These are phyloP conservation scores for Phaeotremella skinneri DNA, from an alignment of 768 basidiomycete species.

Conservation along the genomic window DNA sequence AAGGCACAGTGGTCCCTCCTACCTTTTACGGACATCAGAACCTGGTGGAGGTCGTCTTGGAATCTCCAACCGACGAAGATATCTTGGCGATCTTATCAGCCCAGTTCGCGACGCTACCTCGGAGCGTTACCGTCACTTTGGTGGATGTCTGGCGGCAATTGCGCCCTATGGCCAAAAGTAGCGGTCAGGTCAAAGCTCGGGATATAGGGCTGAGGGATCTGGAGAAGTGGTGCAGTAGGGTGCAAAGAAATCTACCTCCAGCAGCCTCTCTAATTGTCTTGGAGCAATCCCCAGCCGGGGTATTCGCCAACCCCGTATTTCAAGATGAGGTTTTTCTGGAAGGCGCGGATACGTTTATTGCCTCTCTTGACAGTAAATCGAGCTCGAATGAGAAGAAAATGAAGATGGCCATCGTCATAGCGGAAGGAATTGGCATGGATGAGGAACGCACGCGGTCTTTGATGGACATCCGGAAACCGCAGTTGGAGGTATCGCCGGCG, in stretches of 20 bases:
- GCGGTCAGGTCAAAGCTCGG: slow-evolving; percentile 37
- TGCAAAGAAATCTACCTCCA: slow-evolving; percentile 63
- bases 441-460: slow-evolving; percentile 70
- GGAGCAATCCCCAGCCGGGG: slow-evolving; percentile 46
- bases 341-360: slow-evolving; percentile 88
- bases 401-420: slow-evolving; percentile 59
- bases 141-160: slow-evolving; percentile 71
- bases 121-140: slow-evolving; percentile 56
- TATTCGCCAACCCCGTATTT: slow-evolving; percentile 67
- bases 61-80: slow-evolving; percentile 65
- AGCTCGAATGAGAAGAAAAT: slow-evolving; percentile 24
- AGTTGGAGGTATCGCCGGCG: slow-evolving; percentile 61
- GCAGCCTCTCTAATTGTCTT: slow-evolving; percentile 49
- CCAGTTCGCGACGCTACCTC: slow-evolving; percentile 65
- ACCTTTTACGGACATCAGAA: slow-evolving; percentile 83
- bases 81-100: slow-evolving; percentile 66
- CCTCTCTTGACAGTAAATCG: slow-evolving; percentile 53
- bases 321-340: slow-evolving; percentile 88
- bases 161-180: slow-evolving; percentile 23
- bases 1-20: slow-evolving; percentile 58
- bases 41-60: slow-evolving; percentile 68
- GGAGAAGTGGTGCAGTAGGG: slow-evolving; percentile 75
- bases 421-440: slow-evolving; percentile 65
- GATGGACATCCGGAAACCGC: slow-evolving; percentile 64
- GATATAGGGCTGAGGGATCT: slow-evolving; percentile 70